Conservation (phyloP, 768 basidiomycete genomes). For the Chalciporus sphaerocephalus region DNA sequence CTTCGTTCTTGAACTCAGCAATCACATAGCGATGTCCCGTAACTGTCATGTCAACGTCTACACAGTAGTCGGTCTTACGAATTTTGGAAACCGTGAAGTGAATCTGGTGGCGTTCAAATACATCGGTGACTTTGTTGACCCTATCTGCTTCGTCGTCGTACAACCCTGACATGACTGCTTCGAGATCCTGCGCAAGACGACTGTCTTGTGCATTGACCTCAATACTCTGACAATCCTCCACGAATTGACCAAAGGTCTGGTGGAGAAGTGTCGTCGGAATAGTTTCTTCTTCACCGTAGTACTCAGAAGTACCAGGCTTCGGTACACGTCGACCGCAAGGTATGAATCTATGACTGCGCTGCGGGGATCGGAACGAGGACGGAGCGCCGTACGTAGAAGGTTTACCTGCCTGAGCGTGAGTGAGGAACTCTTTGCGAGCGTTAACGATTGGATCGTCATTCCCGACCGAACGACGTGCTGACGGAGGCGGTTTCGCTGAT, state of each 20-base stretch:
- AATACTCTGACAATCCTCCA: conserved; percentile 5
- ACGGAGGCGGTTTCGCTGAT: background rate
- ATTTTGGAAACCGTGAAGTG: background rate
- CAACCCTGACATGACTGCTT: conserved; percentile 19
- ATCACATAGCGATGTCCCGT: too few species aligned
- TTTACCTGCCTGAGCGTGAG: background rate
- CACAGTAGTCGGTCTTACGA: conserved; percentile 3
- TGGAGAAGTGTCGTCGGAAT: conserved; percentile 9
- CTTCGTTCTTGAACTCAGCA: conserved; percentile 21
- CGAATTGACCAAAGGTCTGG: conserved; percentile 7
- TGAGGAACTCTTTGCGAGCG: background rate
- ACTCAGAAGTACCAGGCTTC: background rate
- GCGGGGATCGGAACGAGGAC: background rate
- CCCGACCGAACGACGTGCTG: background rate
- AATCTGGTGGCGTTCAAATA: conserved; percentile 9
- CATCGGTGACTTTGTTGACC: background rate
- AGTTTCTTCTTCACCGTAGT: background rate
- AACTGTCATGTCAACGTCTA: conserved; percentile 12
- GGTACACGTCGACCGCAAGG: background rate
- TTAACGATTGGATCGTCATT: background rate
- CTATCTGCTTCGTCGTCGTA: conserved; percentile 11
- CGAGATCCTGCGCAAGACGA: conserved; percentile 13
- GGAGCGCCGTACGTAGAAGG: background rate
- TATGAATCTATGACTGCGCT: background rate
- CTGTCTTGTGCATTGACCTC: conserved; percentile 4